Conservation (phyloP, 306 rosid genomes). For the Pachyrhizus erosus region DNA sequence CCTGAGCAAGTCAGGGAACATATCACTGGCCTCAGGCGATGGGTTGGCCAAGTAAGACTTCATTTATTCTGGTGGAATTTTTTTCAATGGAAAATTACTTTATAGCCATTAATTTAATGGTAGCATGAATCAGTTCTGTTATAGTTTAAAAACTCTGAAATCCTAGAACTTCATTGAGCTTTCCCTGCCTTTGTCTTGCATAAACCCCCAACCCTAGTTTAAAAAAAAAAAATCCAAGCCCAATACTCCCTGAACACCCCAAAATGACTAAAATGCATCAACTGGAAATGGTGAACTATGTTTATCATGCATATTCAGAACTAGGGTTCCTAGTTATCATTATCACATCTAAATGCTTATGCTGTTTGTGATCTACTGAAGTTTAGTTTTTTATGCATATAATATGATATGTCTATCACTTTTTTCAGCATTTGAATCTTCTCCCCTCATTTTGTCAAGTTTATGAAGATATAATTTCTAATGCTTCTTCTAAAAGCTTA, state of each 20-base stretch:
- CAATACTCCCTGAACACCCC: background rate
- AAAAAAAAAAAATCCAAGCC: background rate
- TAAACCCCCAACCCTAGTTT: background rate
- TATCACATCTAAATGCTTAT: background rate
- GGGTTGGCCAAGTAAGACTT: slow-evolving; percentile 96
- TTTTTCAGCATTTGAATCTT: slow-evolving; percentile 20
- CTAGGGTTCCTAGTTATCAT: background rate
- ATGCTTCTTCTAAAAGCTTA: slow-evolving; percentile 11
- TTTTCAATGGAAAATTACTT: background rate
- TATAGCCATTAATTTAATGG: background rate
- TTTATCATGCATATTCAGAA: background rate
- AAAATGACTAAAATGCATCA: background rate
- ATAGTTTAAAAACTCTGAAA: background rate
- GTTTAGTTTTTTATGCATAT: background rate
- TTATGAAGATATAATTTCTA: background rate
- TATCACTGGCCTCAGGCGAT: slow-evolving; percentile 84
- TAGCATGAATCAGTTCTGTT: slow-evolving; percentile 16
- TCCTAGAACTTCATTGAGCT: background rate
- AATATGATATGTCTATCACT: background rate
- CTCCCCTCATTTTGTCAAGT: background rate
- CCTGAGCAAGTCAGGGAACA: slow-evolving; percentile 96
- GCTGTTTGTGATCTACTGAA: background rate
- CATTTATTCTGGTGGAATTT: slow-evolving; percentile 2
- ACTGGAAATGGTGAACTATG: background rate
- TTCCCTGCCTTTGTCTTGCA: background rate